Conservation (phyloP, 208 protist species). For the Trypanosomatidae sp. region DNA sequence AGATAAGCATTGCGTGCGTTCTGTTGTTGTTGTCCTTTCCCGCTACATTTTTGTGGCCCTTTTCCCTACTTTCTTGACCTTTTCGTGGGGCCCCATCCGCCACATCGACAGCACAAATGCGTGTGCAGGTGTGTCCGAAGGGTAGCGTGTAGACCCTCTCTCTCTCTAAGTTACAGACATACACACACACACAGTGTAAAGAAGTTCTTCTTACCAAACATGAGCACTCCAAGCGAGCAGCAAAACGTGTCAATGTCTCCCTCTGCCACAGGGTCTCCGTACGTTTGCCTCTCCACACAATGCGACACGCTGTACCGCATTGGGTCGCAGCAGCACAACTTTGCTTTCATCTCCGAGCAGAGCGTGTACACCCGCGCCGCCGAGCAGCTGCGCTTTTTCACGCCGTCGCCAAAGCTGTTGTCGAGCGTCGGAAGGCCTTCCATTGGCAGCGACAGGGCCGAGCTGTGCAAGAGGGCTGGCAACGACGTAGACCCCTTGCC, state of each 20-base stretch:
- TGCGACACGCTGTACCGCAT: constrained; percentile 24
- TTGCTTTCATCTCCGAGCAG: constrained; percentile 23
- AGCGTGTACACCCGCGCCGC: constrained; percentile 25
- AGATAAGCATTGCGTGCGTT: neutral
- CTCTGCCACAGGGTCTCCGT: constrained; percentile 12
- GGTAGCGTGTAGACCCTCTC: neutral
- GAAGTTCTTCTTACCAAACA: neutral
- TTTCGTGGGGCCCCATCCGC: neutral
- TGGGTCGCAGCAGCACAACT: constrained; percentile 18
- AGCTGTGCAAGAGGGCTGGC: neutral
- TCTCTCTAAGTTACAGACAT: neutral
- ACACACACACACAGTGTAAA: neutral
- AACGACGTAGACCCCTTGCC: neutral
- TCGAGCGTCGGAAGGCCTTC: neutral
- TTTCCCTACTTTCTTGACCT: neutral
- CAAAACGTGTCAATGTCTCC: neutral
- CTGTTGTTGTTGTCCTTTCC: neutral
- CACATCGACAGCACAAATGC: neutral
- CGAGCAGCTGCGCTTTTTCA: constrained; percentile 26
- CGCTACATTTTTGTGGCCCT: neutral
- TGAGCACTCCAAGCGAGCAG: neutral
- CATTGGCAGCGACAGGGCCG: neutral
- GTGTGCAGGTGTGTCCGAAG: neutral
- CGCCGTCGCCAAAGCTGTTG: constrained; percentile 11
- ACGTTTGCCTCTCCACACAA: constrained; percentile 29